phyloP scores from a whole-genome alignment of 495 filamentous ascomycete species.

The Aspergillus taichungensis region DNA sequence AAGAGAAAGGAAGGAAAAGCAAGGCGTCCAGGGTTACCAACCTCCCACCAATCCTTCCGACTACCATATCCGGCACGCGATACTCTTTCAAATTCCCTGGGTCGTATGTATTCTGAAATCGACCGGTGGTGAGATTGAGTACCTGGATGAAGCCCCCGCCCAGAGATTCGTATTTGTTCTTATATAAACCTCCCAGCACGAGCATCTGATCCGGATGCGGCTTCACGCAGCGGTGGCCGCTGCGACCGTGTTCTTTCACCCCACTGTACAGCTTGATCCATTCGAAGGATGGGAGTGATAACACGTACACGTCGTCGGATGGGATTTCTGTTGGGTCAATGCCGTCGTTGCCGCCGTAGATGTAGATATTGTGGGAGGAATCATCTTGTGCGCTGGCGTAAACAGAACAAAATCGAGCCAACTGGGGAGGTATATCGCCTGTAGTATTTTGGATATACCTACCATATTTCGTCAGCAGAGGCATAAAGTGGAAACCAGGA shows the following conservation, averaged over 20 bases:
- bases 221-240: slow-evolving; percentile 55
- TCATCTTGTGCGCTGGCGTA: slow-evolving; percentile 51
- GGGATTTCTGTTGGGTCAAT: slow-evolving; percentile 23
- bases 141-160: slow-evolving; percentile 46
- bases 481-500: no score
- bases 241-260: slow-evolving; percentile 39
- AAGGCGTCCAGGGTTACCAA: slow-evolving; percentile 13
- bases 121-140: slow-evolving; percentile 53
- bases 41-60: slow-evolving; percentile 52
- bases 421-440: slow-evolving; percentile 41
- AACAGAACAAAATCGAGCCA: slow-evolving; percentile 58
- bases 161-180: slow-evolving; percentile 35
- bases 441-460: slow-evolving; percentile 53
- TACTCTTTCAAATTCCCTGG: slow-evolving; percentile 50
- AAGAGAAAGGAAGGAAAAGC: not conserved
- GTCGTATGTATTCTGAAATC: slow-evolving; percentile 53
- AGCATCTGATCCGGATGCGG: slow-evolving; percentile 70
- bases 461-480: not conserved
- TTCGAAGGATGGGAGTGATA: slow-evolving; percentile 68
- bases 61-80: slow-evolving; percentile 50
- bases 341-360: slow-evolving; percentile 62
- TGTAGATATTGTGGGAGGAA: slow-evolving; percentile 63
- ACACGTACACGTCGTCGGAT: slow-evolving; percentile 61
- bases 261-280: slow-evolving; percentile 57
- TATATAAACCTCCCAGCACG: slow-evolving; percentile 48